Evolutionary conservation across 768 basidiomycete species (phyloP).

Genomic region (Sistotremastrum suecicum): DNA sequence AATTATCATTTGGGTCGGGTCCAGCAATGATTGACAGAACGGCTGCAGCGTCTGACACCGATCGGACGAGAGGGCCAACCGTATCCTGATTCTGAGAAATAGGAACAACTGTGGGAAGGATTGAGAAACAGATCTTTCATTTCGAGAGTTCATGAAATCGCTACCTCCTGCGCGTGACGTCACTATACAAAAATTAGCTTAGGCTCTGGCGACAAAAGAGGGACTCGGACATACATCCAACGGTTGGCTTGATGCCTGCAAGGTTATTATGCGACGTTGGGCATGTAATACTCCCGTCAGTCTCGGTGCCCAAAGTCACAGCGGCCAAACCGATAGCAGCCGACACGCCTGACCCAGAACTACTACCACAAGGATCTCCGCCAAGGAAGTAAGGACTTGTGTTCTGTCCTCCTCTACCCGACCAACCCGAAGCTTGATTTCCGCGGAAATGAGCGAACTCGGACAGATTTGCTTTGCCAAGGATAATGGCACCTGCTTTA

Average conservation of each 20-base stretch:
- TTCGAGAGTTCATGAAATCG: too few relatives aligned
- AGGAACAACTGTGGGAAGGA: constrained; percentile 24
- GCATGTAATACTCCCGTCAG: constrained; percentile 33
- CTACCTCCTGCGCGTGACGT: too few relatives aligned
- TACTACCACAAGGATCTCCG: constrained; percentile 27
- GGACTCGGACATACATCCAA: constrained; percentile 22
- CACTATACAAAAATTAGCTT: too few relatives aligned
- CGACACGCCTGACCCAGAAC: constrained; percentile 28
- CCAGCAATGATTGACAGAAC: constrained; percentile 28
- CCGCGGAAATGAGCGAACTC: constrained; percentile 31
- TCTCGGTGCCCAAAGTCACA: constrained; percentile 31
- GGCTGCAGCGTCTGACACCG: constrained; percentile 24
- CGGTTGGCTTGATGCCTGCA: constrained; percentile 26
- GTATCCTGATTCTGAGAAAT: constrained; percentile 28
- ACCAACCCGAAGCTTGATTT: constrained; percentile 26
- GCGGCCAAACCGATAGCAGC: constrained; percentile 29
- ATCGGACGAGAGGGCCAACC: constrained; percentile 23
- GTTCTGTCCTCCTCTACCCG: constrained; percentile 31
- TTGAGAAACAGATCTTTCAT: background rate
- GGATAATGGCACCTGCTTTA: constrained; percentile 22
- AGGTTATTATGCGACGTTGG: constrained; percentile 29
- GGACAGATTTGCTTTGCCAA: constrained; percentile 28
- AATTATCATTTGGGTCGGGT: constrained; percentile 26
- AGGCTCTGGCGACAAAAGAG: too few relatives aligned
- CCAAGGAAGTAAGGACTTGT: constrained; percentile 27